Conservation (phyloP, 1,284 basidiomycete species). For the Cutaneotrichosporon sp. region DNA sequence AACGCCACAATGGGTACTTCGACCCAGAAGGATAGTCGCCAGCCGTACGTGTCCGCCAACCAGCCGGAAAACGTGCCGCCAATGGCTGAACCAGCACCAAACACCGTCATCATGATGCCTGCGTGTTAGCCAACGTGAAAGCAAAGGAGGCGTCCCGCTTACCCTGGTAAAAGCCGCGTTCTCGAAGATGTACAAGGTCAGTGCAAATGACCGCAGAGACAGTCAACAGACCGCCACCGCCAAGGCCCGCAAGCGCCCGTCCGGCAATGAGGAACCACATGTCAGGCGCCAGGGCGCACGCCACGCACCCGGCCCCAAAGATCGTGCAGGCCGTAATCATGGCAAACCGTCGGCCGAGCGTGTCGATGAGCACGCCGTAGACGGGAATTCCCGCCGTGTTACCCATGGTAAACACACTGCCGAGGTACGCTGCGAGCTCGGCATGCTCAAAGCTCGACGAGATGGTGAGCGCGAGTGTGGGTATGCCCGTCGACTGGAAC, state of each 20-base stretch:
- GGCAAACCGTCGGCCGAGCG: conserved; percentile 40
- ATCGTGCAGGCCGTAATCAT: conserved; percentile 40
- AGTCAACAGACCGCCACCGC: conserved; percentile 46
- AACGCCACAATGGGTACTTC: conserved; percentile 37
- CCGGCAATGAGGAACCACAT: conserved; percentile 43
- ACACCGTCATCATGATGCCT: conserved; percentile 47
- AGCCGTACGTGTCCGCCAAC: conserved; percentile 41
- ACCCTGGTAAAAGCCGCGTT: conserved; percentile 48
- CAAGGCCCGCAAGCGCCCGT: conserved; percentile 43
- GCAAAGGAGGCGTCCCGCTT: conserved; percentile 1
- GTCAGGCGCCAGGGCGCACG: conserved; percentile 35
- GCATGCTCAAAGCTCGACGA: conserved; percentile 36
- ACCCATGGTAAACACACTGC: conserved; percentile 40
- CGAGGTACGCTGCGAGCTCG: conserved; percentile 44
- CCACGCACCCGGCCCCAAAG: conserved; percentile 38
- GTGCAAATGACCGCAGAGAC: conserved; percentile 47
- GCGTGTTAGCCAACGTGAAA: not conserved
- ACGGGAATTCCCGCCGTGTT: conserved; percentile 47
- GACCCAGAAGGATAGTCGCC: conserved; percentile 43
- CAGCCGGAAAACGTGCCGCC: conserved; percentile 45
- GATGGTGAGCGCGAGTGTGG: conserved; percentile 40
- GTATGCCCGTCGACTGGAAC: conserved; percentile 43
- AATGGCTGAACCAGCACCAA: conserved; percentile 40
- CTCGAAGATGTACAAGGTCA: conserved; percentile 44
- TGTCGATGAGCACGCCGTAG: conserved; percentile 47